Percentiles rank a stretch among this genome's conserved stretches.
These are phyloP conservation scores for Oxyria digyna DNA, from an alignment of 148 eudicot species.

Conservation along the genomic window DNA sequence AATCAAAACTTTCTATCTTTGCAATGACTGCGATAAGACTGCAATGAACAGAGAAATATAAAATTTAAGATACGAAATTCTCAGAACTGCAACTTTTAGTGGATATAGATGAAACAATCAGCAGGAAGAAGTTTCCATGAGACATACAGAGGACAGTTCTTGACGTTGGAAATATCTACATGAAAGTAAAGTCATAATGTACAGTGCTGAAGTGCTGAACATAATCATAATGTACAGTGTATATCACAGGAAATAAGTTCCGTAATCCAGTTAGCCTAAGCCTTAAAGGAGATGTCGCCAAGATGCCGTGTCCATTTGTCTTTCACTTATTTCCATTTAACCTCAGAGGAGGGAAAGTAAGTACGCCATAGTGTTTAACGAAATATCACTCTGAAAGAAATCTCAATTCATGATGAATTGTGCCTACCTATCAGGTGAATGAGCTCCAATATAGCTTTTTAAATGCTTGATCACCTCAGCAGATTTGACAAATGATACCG, in stretches of 20 bases:
- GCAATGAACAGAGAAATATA: conserved; percentile 14
- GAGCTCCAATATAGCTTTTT: conserved; percentile 85
- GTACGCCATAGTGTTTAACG: neutral
- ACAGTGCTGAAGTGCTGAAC: no score
- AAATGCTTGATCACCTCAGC: conserved; percentile 92
- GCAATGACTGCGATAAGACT: conserved; percentile 79
- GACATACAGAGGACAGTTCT: neutral
- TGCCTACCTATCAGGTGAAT: conserved; percentile 9
- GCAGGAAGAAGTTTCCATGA: neutral
- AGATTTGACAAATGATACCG: conserved; percentile 90
- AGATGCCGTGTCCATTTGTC: neutral
- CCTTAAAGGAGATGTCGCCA: neutral
- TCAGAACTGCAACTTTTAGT: neutral
- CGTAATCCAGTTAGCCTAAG: neutral
- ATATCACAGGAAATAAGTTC: neutral
- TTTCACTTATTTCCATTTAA: neutral
- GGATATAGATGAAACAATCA: neutral
- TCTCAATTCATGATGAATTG: neutral
- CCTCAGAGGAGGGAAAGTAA: neutral
- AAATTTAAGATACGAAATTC: neutral
- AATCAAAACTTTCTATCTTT: conserved; percentile 92
- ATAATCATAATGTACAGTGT: neutral
- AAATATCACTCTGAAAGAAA: neutral
- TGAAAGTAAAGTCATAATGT: neutral
- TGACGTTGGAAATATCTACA: neutral